Conservation (phyloP, 352 stramenopile genomes). For the Globisporangium paroecandrum region DNA sequence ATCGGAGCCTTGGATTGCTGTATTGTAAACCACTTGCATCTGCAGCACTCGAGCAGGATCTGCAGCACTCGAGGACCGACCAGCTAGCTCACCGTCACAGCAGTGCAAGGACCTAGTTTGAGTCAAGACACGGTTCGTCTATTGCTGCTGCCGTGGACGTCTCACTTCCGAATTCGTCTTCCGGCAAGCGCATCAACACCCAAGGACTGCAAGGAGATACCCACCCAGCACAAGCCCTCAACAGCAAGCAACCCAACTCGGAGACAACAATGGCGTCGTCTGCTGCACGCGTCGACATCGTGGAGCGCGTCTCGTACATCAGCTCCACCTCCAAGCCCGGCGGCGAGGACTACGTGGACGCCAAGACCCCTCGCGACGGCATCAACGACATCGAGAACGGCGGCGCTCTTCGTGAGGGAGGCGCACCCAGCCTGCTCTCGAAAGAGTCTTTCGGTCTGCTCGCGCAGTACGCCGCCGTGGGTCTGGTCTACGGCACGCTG, state of each 20-base stretch:
- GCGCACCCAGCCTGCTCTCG: slow-evolving; percentile 28
- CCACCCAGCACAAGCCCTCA: not conserved
- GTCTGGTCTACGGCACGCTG: slow-evolving; percentile 31
- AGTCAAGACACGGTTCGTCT: too few relatives aligned
- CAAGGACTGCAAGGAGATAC: not conserved
- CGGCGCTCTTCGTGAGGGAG: slow-evolving; percentile 39
- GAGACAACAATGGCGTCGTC: not conserved
- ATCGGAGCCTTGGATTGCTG: too few relatives aligned
- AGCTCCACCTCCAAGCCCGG: slow-evolving; percentile 1
- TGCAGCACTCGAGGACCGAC: too few relatives aligned
- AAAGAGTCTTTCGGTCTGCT: slow-evolving; percentile 40
- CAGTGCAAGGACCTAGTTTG: too few relatives aligned
- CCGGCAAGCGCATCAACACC: too few relatives aligned
- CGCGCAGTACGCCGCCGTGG: slow-evolving; percentile 23
- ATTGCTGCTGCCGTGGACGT: not conserved
- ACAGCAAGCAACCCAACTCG: not conserved
- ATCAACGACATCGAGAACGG: slow-evolving; percentile 27
- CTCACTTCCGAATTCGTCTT: not conserved
- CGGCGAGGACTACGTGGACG: not conserved
- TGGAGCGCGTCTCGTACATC: slow-evolving; percentile 11
- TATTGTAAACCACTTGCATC: too few relatives aligned
- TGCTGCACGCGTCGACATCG: slow-evolving; percentile 1
- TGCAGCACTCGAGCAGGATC: too few relatives aligned
- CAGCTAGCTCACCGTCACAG: too few relatives aligned
- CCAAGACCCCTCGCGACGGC: slow-evolving; percentile 2